phyloP scores from a whole-genome alignment of 176 grass and related monocot genomes.

The Paspalum notatum region DNA sequence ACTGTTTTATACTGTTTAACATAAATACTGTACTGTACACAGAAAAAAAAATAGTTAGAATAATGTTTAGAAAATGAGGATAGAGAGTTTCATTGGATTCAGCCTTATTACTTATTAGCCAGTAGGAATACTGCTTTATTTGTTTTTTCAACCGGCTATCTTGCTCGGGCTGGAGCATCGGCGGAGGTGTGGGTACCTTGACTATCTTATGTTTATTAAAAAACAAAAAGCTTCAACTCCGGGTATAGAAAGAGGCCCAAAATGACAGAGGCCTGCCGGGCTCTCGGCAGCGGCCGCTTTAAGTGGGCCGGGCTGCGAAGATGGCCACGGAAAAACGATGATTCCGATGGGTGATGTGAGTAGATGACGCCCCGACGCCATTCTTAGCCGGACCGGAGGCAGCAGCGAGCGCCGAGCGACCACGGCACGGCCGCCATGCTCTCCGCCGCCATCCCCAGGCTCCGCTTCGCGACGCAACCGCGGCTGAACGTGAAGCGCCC shows the following conservation, averaged over 20 bases:
- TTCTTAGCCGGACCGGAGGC: not conserved
- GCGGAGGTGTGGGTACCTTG: too few relatives aligned
- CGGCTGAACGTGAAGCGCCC: not conserved
- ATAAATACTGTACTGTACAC: too few relatives aligned
- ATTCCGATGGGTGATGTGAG: not conserved
- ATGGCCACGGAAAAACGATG: not conserved
- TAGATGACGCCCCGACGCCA: not conserved
- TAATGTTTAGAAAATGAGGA: too few relatives aligned
- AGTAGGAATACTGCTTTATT: too few relatives aligned
- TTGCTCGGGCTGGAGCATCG: too few relatives aligned
- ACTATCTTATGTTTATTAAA: too few relatives aligned
- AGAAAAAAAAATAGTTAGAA: too few relatives aligned
- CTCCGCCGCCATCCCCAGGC: constrained; percentile 49
- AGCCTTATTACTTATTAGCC: too few relatives aligned
- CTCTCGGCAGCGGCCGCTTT: not conserved
- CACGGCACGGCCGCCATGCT: constrained; percentile 41
- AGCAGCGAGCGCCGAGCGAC: not conserved
- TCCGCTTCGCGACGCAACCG: constrained; percentile 34
- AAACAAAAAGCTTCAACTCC: too few relatives aligned
- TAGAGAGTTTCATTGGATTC: too few relatives aligned
- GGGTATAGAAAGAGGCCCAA: not conserved
- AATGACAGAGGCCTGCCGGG: not conserved
- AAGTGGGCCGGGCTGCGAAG: not conserved
- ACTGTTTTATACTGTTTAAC: too few relatives aligned
- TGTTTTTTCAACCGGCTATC: too few relatives aligned